These are phyloP conservation scores for Trifolium fragiferum DNA, from an alignment of 306 rosid genomes.

Conservation along the genomic window DNA sequence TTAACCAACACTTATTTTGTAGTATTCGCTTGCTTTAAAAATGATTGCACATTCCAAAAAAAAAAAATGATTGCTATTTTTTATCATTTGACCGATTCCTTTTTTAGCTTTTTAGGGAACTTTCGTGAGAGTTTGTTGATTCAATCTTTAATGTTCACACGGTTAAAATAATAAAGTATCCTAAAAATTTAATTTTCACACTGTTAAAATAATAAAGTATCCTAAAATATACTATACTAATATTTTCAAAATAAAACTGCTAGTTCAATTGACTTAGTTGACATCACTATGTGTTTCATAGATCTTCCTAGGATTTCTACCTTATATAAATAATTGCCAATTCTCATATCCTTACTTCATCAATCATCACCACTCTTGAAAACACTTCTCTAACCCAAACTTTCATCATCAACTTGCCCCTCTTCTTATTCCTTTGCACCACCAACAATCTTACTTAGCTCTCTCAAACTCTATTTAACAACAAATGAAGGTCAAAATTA, in stretches of 20 bases:
- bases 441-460: not conserved
- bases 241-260: not conserved
- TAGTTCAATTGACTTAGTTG: slow-evolving; percentile 3
- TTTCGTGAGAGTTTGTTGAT: not conserved
- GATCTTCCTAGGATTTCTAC: not conserved
- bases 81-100: not conserved
- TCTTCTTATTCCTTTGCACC: not conserved
- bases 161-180: too few species aligned
- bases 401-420: not conserved
- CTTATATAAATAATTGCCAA: not conserved
- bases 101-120: not conserved
- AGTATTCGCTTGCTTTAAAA: too few species aligned
- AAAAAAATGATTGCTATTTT: not conserved
- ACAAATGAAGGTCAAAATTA: not conserved
- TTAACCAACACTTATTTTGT: too few species aligned
- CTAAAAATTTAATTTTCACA: not conserved
- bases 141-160: not conserved
- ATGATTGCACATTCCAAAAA: too few species aligned
- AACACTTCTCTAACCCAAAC: not conserved
- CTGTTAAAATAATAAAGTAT: not conserved
- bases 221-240: not conserved
- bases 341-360: not conserved
- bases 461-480: not conserved
- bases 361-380: not conserved
- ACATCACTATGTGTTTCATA: not conserved